Conservation (phyloP, 140 eudicot genomes). For the Cichorium intybus region DNA sequence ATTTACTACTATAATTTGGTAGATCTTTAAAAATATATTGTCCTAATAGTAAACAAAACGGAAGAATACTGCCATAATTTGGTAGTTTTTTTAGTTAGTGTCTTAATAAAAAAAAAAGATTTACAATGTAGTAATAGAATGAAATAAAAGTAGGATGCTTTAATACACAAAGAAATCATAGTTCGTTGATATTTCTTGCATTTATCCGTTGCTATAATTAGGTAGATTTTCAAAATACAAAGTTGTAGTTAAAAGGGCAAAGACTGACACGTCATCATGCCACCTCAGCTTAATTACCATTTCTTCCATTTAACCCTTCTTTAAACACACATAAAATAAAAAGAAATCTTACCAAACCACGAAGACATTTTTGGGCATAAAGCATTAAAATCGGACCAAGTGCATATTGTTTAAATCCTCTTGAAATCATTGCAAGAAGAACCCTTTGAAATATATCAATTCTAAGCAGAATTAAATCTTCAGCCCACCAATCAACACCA, state of each 20-base stretch:
- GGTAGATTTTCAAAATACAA: too few species aligned
- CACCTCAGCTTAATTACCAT: too few species aligned
- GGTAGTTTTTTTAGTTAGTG: too few species aligned
- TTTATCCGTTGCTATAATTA: too few species aligned
- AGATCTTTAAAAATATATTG: not conserved
- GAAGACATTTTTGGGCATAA: conserved; percentile 85
- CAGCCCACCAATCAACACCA: conserved; percentile 98
- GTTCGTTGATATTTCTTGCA: not conserved
- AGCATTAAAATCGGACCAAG: conserved; percentile 92
- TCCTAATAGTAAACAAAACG: too few species aligned
- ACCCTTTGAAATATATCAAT: conserved; percentile 88
- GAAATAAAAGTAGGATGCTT: not conserved
- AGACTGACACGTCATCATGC: too few species aligned
- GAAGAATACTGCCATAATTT: too few species aligned
- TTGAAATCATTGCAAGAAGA: conserved; percentile 79
- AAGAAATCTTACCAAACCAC: conserved; percentile 83
- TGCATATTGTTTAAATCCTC: conserved; percentile 90
- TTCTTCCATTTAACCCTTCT: not conserved
- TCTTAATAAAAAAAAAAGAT: too few species aligned
- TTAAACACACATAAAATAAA: not conserved
- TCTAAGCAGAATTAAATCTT: conserved; percentile 69
- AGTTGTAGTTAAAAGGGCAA: too few species aligned
- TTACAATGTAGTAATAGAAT: too few species aligned
- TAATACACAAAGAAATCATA: not conserved
- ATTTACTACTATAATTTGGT: too few species aligned